Evolutionary conservation across 2,329 filamentous ascomycete genomes (phyloP).

Genomic region (Fusarium sp.): DNA sequence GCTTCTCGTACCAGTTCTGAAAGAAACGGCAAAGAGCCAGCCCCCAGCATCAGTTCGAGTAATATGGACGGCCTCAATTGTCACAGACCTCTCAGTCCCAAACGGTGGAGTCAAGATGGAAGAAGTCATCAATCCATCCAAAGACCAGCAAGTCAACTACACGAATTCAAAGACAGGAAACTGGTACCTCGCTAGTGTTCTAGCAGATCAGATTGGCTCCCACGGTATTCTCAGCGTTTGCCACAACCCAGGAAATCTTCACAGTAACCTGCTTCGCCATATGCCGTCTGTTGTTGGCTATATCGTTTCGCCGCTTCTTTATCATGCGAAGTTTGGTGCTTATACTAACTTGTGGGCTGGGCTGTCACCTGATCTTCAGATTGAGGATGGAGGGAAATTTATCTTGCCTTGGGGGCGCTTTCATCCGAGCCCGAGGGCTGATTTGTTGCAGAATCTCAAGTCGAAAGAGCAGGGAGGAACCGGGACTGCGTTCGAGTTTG

Average conservation of each 20-base stretch:
- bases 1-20: conserved; percentile 10
- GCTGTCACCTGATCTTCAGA: not conserved
- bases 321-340: conserved; percentile 13
- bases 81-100: conserved; percentile 7
- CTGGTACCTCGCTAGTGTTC: conserved; percentile 11
- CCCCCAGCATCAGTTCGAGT: conserved; percentile 15
- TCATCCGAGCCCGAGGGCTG: conserved; percentile 1
- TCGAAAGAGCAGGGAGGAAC: conserved; percentile 10
- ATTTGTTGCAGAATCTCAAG: conserved; percentile 12
- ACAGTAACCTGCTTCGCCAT: conserved; percentile 13
- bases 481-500: conserved; percentile 12
- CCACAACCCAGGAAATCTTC: conserved; percentile 23
- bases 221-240: conserved; percentile 17
- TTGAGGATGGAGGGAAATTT: conserved; percentile 24
- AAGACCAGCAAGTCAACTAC: conserved; percentile 15
- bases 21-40: not conserved
- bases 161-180: conserved; percentile 29
- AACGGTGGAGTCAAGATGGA: conserved; percentile 14
- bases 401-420: conserved; percentile 13
- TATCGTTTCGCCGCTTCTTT: not conserved
- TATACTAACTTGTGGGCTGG: conserved; percentile 23
- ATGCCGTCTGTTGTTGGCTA: conserved; percentile 7
- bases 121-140: not conserved
- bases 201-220: not conserved
- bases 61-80: conserved; percentile 21